Conservation (phyloP, 2,329 filamentous ascomycete genomes). For the Aspergillus unguis region DNA sequence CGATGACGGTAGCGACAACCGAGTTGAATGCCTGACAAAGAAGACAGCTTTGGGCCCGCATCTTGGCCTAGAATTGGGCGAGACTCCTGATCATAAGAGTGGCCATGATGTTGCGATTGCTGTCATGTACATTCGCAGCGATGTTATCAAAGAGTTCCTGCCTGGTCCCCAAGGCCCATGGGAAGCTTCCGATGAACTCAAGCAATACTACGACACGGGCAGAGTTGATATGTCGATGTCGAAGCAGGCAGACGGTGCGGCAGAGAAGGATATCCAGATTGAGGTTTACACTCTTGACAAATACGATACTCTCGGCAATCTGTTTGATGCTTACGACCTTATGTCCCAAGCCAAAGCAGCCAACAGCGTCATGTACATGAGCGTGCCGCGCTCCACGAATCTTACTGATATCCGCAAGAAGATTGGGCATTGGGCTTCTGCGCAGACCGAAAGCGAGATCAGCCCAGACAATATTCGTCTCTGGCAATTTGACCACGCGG, state of each 20-base stretch:
- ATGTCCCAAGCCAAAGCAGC: constrained; percentile 38
- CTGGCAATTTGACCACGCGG: constrained; percentile 39
- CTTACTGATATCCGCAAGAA: constrained; percentile 38
- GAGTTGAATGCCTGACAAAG: constrained; percentile 55
- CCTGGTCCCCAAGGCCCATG: constrained; percentile 47
- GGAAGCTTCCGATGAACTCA: constrained; percentile 42
- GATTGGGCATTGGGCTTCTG: constrained; percentile 32
- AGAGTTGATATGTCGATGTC: constrained; percentile 14
- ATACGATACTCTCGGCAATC: constrained; percentile 33
- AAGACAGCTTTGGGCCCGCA: constrained; percentile 53
- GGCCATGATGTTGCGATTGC: constrained; percentile 53
- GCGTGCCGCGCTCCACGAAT: constrained; percentile 31
- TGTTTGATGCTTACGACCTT: constrained; percentile 45
- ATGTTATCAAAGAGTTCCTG: constrained; percentile 42
- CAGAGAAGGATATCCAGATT: constrained; percentile 30
- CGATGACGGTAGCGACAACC: constrained; percentile 54
- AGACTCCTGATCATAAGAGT: constrained; percentile 42
- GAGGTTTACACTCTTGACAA: constrained; percentile 40
- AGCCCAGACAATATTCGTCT: constrained; percentile 37
- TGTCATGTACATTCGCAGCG: constrained; percentile 55
- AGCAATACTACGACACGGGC: constrained; percentile 39
- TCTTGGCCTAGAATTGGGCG: constrained; percentile 45
- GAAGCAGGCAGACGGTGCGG: constrained; percentile 13
- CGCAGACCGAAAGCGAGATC: constrained; percentile 19
- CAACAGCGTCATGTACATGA: constrained; percentile 36